Evolutionary conservation across 306 rosid genomes (phyloP).

Genomic region (Geum urbanum): DNA sequence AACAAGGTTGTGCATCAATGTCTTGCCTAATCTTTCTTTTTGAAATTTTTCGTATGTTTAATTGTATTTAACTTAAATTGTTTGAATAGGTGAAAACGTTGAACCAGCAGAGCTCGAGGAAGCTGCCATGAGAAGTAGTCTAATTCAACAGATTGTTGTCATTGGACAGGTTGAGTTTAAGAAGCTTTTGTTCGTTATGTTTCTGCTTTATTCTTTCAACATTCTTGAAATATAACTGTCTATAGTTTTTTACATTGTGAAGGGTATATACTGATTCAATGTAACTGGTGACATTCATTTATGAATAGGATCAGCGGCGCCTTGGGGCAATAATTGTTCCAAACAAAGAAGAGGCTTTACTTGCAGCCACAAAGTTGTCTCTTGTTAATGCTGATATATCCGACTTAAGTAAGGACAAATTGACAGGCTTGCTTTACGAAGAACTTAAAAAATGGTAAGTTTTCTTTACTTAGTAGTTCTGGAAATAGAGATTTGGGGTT

Average conservation of each 20-base stretch:
- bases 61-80: constrained; percentile 17
- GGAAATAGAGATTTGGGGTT: background rate
- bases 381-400: constrained; percentile 41
- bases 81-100: constrained; percentile 80
- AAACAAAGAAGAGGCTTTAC: constrained; percentile 69
- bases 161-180: constrained; percentile 73
- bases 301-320: constrained; percentile 76
- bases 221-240: constrained; percentile 13
- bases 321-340: constrained; percentile 92
- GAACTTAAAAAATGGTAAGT: constrained; percentile 66
- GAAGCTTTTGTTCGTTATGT: background rate
- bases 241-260: background rate
- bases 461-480: constrained; percentile 13
- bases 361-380: constrained; percentile 51
- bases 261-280: constrained; percentile 4
- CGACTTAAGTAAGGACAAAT: constrained; percentile 51
- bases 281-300: constrained; percentile 12
- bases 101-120: constrained; percentile 87
- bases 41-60: background rate
- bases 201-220: background rate
- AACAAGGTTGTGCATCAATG: background rate
- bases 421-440: constrained; percentile 46
- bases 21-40: background rate
- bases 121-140: constrained; percentile 79
- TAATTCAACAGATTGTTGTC: constrained; percentile 81